phyloP scores from a whole-genome alignment of 129 eudicot species.

The Pseudognaphalium luteoalbum region DNA sequence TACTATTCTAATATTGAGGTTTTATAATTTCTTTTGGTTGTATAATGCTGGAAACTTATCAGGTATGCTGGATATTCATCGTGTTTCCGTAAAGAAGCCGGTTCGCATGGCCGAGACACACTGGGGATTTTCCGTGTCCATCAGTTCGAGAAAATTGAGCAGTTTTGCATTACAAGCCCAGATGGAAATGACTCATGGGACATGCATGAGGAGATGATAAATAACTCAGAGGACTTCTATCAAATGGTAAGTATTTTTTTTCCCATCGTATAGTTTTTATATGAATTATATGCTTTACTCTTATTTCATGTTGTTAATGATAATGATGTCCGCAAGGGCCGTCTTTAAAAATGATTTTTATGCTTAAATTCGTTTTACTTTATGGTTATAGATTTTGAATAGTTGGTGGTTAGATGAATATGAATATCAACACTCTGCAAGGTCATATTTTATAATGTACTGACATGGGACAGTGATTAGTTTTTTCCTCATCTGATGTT shows the following conservation, averaged over 20 bases:
- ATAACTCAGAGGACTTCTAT: constrained; percentile 90
- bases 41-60: constrained; percentile 12
- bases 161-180: constrained; percentile 85
- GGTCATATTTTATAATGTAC: neutral
- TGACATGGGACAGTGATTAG: neutral
- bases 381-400: neutral
- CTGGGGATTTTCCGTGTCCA: constrained; percentile 97
- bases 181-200: constrained; percentile 83
- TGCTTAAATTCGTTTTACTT: no score
- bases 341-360: neutral
- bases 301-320: no score
- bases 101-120: constrained; percentile 96
- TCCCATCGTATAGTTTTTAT: neutral
- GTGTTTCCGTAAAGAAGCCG: constrained; percentile 98
- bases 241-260: constrained; percentile 48
- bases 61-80: constrained; percentile 98
- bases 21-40: neutral
- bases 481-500: neutral
- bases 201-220: constrained; percentile 90
- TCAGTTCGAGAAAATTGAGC: constrained; percentile 95
- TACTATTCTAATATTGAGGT: neutral
- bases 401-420: neutral
- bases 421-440: neutral
- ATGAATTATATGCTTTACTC: neutral
- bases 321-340: neutral